Conservation (phyloP, 1,284 basidiomycete genomes). For the Cutaneotrichosporon spelunceum region DNA sequence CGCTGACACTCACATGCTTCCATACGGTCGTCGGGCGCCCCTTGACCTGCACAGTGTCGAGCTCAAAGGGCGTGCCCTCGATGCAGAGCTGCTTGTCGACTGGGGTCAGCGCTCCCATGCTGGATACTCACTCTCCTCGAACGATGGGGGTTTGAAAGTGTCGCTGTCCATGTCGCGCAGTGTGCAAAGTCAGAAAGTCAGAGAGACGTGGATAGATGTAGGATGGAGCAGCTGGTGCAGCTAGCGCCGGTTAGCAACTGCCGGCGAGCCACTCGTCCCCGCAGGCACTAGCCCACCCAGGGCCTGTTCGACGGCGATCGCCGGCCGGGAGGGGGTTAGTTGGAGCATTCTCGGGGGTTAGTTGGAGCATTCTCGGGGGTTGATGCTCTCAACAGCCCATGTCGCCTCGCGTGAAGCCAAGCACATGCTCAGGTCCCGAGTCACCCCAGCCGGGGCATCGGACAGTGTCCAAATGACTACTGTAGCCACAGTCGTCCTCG, state of each 20-base stretch:
- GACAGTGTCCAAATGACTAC: too few species aligned
- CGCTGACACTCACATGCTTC: slow-evolving; percentile 36
- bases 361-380: neutral
- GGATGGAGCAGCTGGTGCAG: neutral
- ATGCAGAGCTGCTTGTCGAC: slow-evolving; percentile 40
- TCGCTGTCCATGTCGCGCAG: neutral
- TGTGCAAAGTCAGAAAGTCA: neutral
- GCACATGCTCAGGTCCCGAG: too few species aligned
- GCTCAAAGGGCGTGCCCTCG: slow-evolving; percentile 39
- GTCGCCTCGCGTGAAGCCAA: too few species aligned
- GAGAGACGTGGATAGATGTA: neutral
- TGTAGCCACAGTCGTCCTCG: too few species aligned
- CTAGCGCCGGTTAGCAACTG: neutral
- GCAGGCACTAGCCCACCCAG: neutral
- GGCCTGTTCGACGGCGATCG: neutral
- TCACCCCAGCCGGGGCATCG: too few species aligned
- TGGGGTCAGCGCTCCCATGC: slow-evolving; percentile 11
- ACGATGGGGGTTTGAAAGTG: slow-evolving; percentile 5
- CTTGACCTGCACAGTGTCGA: slow-evolving; percentile 32
- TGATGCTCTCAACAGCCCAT: neutral
- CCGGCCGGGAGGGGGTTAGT: too few species aligned
- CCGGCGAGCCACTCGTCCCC: neutral
- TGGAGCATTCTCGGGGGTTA: neutral
- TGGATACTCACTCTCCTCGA: slow-evolving; percentile 14
- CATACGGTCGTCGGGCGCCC: slow-evolving; percentile 33